Base-by-base conservation (phyloP, 306 rosid species). In the Abrus pulchellus region DNA sequence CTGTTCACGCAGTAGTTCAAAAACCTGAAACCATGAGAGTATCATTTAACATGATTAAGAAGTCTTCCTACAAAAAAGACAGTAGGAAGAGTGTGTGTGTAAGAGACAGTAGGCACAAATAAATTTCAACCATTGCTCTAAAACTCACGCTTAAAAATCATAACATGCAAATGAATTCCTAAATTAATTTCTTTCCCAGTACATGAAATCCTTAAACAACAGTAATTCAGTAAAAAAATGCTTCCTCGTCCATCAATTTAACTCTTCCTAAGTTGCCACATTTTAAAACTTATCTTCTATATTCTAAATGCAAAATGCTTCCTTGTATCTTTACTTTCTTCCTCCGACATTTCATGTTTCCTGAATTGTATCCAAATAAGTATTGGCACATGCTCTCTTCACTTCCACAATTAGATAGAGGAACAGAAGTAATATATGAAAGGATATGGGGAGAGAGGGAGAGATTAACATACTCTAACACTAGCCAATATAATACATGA, bases 1-100 rank as follows among this genome's bases (percentile, higher is more conserved):
- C 84, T 93, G 99, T 85, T 95, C 93, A n/a, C 83, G 91, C 36
- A 93, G 83, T 53, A 93, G 84, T 68, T 89, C 97, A 83, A 95
- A 93, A 87, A 91, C 89, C 96, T 94, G 94, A 69, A 89, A 76
- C 80, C 87, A 80, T 9, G 52, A 82, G 60, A 70, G 61, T 38
- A 81, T 40, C 61, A 2, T 43, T 76, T 70, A 6, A 78, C 60
- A 54, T 68, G 69, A 83, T 64, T 45, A 49, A 30, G 53, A 65
- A 60, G 47, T 57, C 75, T 59, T 66, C 76, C 28, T 5, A 7
- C 28, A 28, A 67, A 75, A 47, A 79, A 60, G 44, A 74, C 43
- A 72, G 55, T 72, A 76, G 33, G 50, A 54, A 57, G 27, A 61
- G 33, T n/a, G 49, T 1, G 29, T 47, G 14, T 29, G 49, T 36